Base-by-base conservation (phyloP, 164 flowering plant species). In the Tinospora cordifolia region DNA sequence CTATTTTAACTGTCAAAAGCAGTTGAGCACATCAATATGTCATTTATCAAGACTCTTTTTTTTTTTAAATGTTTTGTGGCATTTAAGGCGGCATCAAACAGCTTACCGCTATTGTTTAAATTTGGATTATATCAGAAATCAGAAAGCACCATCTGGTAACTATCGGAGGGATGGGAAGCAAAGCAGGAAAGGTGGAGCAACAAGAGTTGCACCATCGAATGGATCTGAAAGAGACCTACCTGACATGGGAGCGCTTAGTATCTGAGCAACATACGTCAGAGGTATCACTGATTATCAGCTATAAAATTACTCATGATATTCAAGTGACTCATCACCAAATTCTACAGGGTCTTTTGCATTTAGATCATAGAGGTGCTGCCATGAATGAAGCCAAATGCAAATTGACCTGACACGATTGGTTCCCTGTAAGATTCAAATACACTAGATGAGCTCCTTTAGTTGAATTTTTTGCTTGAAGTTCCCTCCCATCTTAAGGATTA, bases 161-260 rank as follows among this genome's bases (percentile, higher is more conserved):
- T 14, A 10, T 15, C 40, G 27, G 41, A 24, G 6, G 27, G 46
- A 41, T 22, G 41, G 68, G 27, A 65, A 41, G 68, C 51, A 39
- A 25, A 65, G 49, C 49, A 40, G 51, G 46, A 65, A 65, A 39
- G 51, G 68, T 39, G 30, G 68, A n/a, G 24, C 51, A 13, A 10
- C 51, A 39, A 65, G 41, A 64, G 66, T 34, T 64, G 66, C 66
- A 34, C 22, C 40, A 34, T 64, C 41, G 0, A 22, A 11, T 21
- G 10, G 24, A 64, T 14, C 15, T 6, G 71, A 68, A 68, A 26
- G 30, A 66, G 25, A 25, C 54, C 54, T 66, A 41, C 68, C 34
- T 9, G 51, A 40, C 12, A 21, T 40, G 34, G 34, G 34, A 22
- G 49, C 54, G 22, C 68, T 66, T 66, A 12, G 27, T 63, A 30